Base-by-base conservation (phyloP, 805 yeast genomes). In the Ogataea nonfermentans region DNA sequence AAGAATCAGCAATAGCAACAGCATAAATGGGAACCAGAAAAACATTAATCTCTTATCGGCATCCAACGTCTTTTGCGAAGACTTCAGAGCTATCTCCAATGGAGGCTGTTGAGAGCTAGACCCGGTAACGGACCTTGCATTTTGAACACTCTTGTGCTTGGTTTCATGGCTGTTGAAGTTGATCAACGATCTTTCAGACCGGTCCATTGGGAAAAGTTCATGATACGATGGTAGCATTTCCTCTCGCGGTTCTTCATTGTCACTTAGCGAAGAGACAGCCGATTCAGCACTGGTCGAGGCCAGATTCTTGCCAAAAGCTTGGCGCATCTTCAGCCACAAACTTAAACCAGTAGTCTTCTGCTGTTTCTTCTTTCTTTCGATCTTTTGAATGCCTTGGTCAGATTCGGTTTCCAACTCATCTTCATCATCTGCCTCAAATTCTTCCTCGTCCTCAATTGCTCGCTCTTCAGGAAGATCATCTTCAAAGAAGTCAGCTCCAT, bases 1-100 rank as follows among this genome's bases (percentile, higher is more conserved):
- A n/a, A 63, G 45, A 13, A 62, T 46, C 32, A 79, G 65, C 12
- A 81, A 61, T 23, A 85, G 57, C 14, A 81, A 51, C 37, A 87
- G 64, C 59, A 77, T 63, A 26, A 85, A 73, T 10, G 97, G 97
- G 42, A 89, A 64, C 97, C 97, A 90, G 73, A 90, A 89, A 59
- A 90, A 86, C 45, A 87, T 65, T 47, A 90, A 69, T 86, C 88
- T 83, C 55, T 78, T 82, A 62, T 90, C 97, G 53, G 87, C 84
- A 51, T 69, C 71, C 25, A 76, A 66, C 0, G 77, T 65, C 50
- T 73, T 74, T 17, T 76, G 60, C 9, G 38, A 41, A 14, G 55
- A 47, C 38, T 51, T 56, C 43, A 52, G 59, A 24, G 61, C 53
- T 12, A 53, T 44, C 23, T 49, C 52, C 49, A 35, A 35, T 9